These are phyloP conservation scores for Blastobotrys proliferans DNA, from an alignment of 1,139 yeast species.

Conservation along the genomic window DNA sequence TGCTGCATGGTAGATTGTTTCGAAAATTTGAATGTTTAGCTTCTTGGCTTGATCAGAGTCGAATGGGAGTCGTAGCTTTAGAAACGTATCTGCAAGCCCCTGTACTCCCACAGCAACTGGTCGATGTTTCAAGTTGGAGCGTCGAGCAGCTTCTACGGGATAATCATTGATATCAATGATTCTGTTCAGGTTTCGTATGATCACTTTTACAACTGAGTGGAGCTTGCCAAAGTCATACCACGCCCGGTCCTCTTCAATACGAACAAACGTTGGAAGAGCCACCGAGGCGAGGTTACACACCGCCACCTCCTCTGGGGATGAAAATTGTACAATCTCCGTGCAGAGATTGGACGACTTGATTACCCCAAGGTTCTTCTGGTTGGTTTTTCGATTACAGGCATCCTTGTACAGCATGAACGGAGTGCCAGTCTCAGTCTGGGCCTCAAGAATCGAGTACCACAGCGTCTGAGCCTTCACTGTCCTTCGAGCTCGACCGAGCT, in stretches of 20 bases:
- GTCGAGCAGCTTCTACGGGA: slow-evolving; percentile 58
- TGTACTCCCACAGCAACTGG: slow-evolving; percentile 81
- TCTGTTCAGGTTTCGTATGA: slow-evolving; percentile 59
- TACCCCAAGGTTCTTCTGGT: slow-evolving; percentile 73
- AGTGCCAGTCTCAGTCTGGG: slow-evolving; percentile 81
- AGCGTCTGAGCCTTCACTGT: slow-evolving; percentile 68
- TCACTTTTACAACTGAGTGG: slow-evolving; percentile 58
- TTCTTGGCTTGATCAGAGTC: slow-evolving; percentile 57
- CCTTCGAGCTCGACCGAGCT: slow-evolving; percentile 53
- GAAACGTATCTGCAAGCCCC: slow-evolving; percentile 71
- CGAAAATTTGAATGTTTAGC: slow-evolving; percentile 66
- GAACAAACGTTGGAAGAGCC: slow-evolving; percentile 61
- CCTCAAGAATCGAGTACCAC: slow-evolving; percentile 71
- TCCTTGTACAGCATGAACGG: slow-evolving; percentile 82
- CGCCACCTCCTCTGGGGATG: slow-evolving; percentile 72
- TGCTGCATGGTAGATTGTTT: slow-evolving; percentile 81
- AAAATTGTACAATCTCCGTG: slow-evolving; percentile 77
- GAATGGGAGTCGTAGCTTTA: slow-evolving; percentile 61
- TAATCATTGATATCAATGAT: slow-evolving; percentile 66
- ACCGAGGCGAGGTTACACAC: slow-evolving; percentile 81
- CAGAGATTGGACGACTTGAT: slow-evolving; percentile 79
- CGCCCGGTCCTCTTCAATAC: slow-evolving; percentile 36
- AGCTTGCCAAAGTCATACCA: slow-evolving; percentile 57
- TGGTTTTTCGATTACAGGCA: slow-evolving; percentile 69
- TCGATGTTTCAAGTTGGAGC: slow-evolving; percentile 61